Conservation (phyloP, 2,329 filamentous ascomycete species). For the Colletotrichum cuscutae region DNA sequence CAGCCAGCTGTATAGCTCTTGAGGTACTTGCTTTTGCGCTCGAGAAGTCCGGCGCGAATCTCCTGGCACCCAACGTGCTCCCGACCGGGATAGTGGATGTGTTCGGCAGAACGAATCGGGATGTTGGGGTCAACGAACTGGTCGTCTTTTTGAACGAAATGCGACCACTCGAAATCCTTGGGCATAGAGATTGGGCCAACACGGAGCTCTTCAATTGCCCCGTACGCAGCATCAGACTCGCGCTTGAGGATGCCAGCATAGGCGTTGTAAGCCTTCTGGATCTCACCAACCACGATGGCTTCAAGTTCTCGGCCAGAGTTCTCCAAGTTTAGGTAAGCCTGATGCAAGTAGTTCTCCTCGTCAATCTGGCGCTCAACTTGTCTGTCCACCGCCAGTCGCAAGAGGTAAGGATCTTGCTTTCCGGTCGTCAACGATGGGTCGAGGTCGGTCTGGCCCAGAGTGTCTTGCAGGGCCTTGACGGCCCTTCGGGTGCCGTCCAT, state of each 20-base stretch:
- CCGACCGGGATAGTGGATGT: slow-evolving; percentile 91
- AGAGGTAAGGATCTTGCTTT: slow-evolving; percentile 91
- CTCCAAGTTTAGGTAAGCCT: slow-evolving; percentile 94
- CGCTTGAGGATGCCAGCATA: slow-evolving; percentile 92
- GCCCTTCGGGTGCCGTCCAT: slow-evolving; percentile 85
- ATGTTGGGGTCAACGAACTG: slow-evolving; percentile 89
- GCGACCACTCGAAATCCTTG: slow-evolving; percentile 90
- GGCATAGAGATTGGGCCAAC: slow-evolving; percentile 91
- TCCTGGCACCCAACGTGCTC: slow-evolving; percentile 85
- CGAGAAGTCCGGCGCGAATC: slow-evolving; percentile 88
- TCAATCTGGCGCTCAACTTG: slow-evolving; percentile 94
- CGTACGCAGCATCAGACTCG: slow-evolving; percentile 85
- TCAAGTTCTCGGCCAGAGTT: slow-evolving; percentile 94
- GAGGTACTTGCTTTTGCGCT: slow-evolving; percentile 98
- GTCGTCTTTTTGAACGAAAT: slow-evolving; percentile 82
- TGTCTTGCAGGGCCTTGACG: slow-evolving; percentile 84
- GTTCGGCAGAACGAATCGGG: slow-evolving; percentile 80
- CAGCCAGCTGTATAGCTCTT: slow-evolving; percentile 97
- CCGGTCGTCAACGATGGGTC: slow-evolving; percentile 81
- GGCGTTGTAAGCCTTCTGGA: slow-evolving; percentile 97
- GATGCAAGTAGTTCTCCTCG: slow-evolving; percentile 96
- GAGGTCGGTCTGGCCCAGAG: slow-evolving; percentile 80
- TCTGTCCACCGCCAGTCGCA: slow-evolving; percentile 86
- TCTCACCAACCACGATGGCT: slow-evolving; percentile 95
- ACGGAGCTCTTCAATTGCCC: slow-evolving; percentile 82